phyloP scores from a whole-genome alignment of 768 basidiomycete species.

The Mycena chlorophos region DNA sequence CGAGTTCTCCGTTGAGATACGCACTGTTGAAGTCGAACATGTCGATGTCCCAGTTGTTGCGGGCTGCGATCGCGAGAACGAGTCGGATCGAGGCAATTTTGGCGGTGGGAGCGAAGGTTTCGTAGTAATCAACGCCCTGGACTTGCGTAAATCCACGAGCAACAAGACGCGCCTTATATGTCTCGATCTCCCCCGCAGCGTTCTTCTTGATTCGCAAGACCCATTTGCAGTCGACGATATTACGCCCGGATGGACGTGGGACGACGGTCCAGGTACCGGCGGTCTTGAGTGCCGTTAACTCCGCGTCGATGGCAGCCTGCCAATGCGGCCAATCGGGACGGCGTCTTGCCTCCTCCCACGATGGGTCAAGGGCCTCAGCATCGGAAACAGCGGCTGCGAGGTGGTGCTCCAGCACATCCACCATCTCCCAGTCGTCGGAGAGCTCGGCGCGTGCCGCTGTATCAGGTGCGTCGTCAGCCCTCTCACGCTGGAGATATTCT shows the following conservation, averaged over 20 bases:
- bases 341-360: conserved; percentile 22
- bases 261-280: conserved; percentile 27
- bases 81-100: conserved; percentile 20
- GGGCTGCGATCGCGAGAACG: conserved; percentile 20
- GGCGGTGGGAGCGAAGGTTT: conserved; percentile 28
- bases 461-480: conserved; percentile 1
- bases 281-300: conserved; percentile 13
- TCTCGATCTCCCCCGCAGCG: conserved; percentile 25
- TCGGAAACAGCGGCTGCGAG: conserved; percentile 11
- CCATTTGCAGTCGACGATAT: conserved; percentile 24
- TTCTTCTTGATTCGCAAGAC: conserved; percentile 24
- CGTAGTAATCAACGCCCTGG: conserved; percentile 37
- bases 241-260: conserved; percentile 23
- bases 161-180: conserved; percentile 39
- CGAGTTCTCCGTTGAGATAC: conserved; percentile 26
- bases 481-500: neutral
- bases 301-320: conserved; percentile 9
- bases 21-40: conserved; percentile 14
- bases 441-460: neutral
- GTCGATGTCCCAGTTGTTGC: neutral
- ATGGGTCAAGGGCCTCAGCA: conserved; percentile 23
- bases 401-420: conserved; percentile 17
- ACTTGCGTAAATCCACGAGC: conserved; percentile 42
- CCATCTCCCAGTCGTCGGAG: conserved; percentile 6
- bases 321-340: conserved; percentile 20